Conservation (phyloP, 1,284 basidiomycete species). For the Hemileia vastatrix region DNA sequence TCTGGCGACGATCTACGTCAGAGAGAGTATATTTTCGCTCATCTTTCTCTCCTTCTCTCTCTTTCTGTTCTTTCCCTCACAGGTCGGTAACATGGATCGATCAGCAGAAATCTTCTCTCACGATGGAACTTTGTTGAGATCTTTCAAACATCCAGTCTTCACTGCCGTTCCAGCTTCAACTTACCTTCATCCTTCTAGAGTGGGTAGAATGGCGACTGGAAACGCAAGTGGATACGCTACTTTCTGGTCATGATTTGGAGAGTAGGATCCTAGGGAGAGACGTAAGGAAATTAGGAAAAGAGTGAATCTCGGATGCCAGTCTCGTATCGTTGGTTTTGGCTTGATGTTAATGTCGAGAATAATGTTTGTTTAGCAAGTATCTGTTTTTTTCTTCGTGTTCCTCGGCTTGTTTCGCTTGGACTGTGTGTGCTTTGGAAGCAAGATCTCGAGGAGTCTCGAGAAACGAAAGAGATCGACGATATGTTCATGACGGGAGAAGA, state of each 20-base stretch:
- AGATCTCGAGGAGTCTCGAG: too few species aligned
- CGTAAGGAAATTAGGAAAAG: too few species aligned
- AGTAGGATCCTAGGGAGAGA: too few species aligned
- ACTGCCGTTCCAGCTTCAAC: conserved; percentile 41
- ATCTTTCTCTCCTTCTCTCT: neutral
- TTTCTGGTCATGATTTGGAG: conserved; percentile 26
- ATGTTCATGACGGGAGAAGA: too few species aligned
- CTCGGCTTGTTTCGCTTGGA: too few species aligned
- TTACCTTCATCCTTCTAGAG: conserved; percentile 33
- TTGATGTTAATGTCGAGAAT: too few species aligned
- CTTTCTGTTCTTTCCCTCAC: neutral
- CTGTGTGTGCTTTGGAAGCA: too few species aligned
- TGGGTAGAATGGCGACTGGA: conserved; percentile 32
- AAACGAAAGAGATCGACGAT: too few species aligned
- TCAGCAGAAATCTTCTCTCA: conserved; percentile 35
- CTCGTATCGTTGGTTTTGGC: too few species aligned
- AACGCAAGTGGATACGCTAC: conserved; percentile 36
- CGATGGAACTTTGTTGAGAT: conserved; percentile 32
- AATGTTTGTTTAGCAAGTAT: too few species aligned
- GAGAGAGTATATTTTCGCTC: neutral
- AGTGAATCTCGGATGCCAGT: too few species aligned
- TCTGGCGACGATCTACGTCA: neutral
- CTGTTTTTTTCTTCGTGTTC: too few species aligned
- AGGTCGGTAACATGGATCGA: conserved; percentile 39
- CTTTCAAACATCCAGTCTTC: conserved; percentile 36